Base-by-base conservation (phyloP, 2,329 filamentous ascomycete species). In the Penicillium oxalicum region DNA sequence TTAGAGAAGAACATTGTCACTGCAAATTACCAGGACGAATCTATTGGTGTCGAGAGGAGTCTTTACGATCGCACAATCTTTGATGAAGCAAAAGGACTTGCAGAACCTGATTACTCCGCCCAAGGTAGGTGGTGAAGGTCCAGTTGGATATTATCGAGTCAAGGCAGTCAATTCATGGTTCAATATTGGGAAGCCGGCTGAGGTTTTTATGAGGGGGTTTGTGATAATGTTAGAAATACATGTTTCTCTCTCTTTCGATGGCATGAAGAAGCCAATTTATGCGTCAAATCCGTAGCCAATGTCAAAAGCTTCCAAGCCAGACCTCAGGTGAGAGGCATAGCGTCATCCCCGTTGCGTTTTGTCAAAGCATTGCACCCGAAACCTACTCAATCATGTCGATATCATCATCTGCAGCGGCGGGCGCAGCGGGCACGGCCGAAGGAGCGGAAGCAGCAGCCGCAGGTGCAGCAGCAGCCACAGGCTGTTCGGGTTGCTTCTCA, bases 341-440 rank as follows among this genome's bases (percentile, higher is more conserved):
- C 32, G 4, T 8, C 7, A 36, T 13, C 25, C 33, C 11, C n/a
- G 4, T 38, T 18, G 12, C 8, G 6, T 38, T 32, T 24, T 37
- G 12, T n/a, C 9, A 24, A 26, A 1, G 1, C 8, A 13, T 18
- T 11, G 27, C 9, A 25, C 26, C 5, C 11, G 9, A 11, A 33
- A 6, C 42, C 64, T 60, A 84, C 71, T 84, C 81, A 62, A 87
- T 85, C 84, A 87, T 87, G 59, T 87, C 84, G 52, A 86, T 74
- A 64, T 87, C 83, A 47, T 83, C 81, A 35, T 68, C 72, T 13
- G 58, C 59, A 38, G 62, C 60, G 37, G 57, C 50, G 44, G 63
- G 56, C 47, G 52, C 51, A 9, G 51, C 34, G 34, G 36, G 60
- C 51, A 49, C 61, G 34, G 61, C 62, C 48, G 60, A 59, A 24